Conservation (phyloP, 768 basidiomycete genomes). For the Macrolepiota dolichaula region DNA sequence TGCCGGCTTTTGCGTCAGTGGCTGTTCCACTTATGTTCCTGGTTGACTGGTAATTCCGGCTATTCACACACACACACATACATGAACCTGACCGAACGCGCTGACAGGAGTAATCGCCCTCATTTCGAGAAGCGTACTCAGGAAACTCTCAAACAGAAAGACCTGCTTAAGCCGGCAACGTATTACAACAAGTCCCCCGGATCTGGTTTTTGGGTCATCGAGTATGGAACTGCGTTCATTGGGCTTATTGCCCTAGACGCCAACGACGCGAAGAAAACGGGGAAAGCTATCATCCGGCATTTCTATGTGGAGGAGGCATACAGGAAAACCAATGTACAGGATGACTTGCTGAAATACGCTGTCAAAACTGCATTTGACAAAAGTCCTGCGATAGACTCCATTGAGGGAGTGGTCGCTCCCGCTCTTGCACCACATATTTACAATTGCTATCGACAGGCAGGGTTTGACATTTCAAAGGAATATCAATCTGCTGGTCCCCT, state of each 20-base stretch:
- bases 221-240: slow-evolving; percentile 53
- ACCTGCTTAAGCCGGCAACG: slow-evolving; percentile 46
- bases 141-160: slow-evolving; percentile 48
- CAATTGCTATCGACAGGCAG: slow-evolving; percentile 39
- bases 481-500: slow-evolving; percentile 49
- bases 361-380: slow-evolving; percentile 52
- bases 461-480: slow-evolving; percentile 46
- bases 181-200: slow-evolving; percentile 61
- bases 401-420: slow-evolving; percentile 46
- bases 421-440: slow-evolving; percentile 45
- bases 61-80: neutral
- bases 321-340: slow-evolving; percentile 52
- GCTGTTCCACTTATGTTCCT: slow-evolving; percentile 63
- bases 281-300: slow-evolving; percentile 66
- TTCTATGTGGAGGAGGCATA: slow-evolving; percentile 70
- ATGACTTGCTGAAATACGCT: slow-evolving; percentile 64
- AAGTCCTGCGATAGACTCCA: slow-evolving; percentile 35
- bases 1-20: slow-evolving; percentile 65
- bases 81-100: neutral
- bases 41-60: slow-evolving; percentile 60
- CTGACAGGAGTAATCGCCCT: slow-evolving; percentile 63
- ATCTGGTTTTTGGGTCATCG: slow-evolving; percentile 71
- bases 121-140: slow-evolving; percentile 56
- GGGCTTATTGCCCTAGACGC: slow-evolving; percentile 75
- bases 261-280: slow-evolving; percentile 37